Conservation (phyloP, 495 filamentous ascomycete species). For the Xylaria palmicola region DNA sequence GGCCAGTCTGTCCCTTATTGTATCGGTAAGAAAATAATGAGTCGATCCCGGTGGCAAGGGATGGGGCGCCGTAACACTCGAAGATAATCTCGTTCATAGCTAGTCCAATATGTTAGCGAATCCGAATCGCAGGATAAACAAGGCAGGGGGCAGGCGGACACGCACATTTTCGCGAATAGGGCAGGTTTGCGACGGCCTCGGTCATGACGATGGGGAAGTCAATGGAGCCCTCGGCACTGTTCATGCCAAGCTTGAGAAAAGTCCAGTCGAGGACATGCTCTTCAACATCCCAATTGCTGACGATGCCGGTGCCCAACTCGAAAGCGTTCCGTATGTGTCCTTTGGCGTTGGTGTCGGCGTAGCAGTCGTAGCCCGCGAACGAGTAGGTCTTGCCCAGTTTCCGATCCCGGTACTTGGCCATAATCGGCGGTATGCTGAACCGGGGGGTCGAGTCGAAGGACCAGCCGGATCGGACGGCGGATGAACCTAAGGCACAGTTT, state of each 20-base stretch:
- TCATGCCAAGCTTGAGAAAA: slow-evolving; percentile 88
- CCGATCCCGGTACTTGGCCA: slow-evolving; percentile 89
- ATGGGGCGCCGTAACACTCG: slow-evolving; percentile 87
- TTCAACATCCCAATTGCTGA: slow-evolving; percentile 97
- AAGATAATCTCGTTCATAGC: slow-evolving; percentile 97
- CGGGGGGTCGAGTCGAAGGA: slow-evolving; percentile 81
- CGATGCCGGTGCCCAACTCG: slow-evolving; percentile 82
- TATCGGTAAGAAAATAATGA: slow-evolving; percentile 92
- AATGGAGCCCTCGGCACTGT: slow-evolving; percentile 68
- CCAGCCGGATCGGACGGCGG: slow-evolving; percentile 87
- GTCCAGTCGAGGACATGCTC: slow-evolving; percentile 89
- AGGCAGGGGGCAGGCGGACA: slow-evolving; percentile 9
- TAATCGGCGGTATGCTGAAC: slow-evolving; percentile 79
- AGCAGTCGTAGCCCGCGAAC: slow-evolving; percentile 89
- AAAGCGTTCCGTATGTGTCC: slow-evolving; percentile 90
- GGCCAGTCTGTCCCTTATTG: slow-evolving; percentile 82
- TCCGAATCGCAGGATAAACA: neutral
- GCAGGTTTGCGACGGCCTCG: slow-evolving; percentile 85
- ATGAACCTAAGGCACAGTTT: slow-evolving; percentile 62
- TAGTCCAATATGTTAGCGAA: slow-evolving; percentile 34
- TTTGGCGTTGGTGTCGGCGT: slow-evolving; percentile 86
- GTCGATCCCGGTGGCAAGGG: slow-evolving; percentile 90
- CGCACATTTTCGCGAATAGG: slow-evolving; percentile 82
- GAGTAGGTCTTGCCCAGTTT: slow-evolving; percentile 86
- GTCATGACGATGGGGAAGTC: slow-evolving; percentile 93